Evolutionary conservation across 495 filamentous ascomycete species (phyloP).

Genomic region (Patellaria atrata): DNA sequence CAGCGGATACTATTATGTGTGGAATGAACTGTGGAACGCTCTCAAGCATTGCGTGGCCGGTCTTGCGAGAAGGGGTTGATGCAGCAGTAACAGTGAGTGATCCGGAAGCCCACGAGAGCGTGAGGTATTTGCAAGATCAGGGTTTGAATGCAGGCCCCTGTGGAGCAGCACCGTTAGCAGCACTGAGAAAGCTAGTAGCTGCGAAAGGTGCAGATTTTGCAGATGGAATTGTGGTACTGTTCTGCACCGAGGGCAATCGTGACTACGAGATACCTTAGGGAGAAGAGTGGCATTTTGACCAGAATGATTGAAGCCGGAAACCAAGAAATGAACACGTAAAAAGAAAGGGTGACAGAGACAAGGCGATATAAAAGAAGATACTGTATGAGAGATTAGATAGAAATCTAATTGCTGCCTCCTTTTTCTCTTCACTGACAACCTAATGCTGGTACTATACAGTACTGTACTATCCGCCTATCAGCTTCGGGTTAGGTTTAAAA

Average conservation of each 20-base stretch:
- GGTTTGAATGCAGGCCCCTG: constrained; percentile 47
- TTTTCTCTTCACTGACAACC: too few species aligned
- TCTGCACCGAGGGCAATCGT: constrained; percentile 27
- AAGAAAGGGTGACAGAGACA: too few species aligned
- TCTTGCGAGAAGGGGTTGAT: constrained; percentile 41
- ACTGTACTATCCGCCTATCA: too few species aligned
- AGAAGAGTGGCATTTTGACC: too few species aligned
- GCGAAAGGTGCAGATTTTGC: constrained; percentile 18
- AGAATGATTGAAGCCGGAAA: too few species aligned
- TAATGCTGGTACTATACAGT: too few species aligned
- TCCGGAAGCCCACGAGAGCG: constrained; percentile 37
- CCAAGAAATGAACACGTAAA: too few species aligned
- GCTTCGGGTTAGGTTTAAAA: too few species aligned
- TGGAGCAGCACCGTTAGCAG: constrained; percentile 46
- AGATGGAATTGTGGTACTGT: constrained; percentile 38
- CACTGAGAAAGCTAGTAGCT: constrained; percentile 30
- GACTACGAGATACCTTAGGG: too few species aligned
- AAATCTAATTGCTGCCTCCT: too few species aligned
- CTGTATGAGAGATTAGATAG: too few species aligned
- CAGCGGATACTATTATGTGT: constrained; percentile 46
- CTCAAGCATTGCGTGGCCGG: constrained; percentile 46
- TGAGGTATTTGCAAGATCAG: constrained; percentile 31
- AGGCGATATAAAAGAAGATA: too few species aligned
- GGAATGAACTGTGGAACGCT: constrained; percentile 57
- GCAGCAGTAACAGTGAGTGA: constrained; percentile 43